A percentile compares a stretch with the other conserved stretches of the same genome.
Conservation (phyloP, 768 basidiomycete species). For the Mycena chlorophos region DNA sequence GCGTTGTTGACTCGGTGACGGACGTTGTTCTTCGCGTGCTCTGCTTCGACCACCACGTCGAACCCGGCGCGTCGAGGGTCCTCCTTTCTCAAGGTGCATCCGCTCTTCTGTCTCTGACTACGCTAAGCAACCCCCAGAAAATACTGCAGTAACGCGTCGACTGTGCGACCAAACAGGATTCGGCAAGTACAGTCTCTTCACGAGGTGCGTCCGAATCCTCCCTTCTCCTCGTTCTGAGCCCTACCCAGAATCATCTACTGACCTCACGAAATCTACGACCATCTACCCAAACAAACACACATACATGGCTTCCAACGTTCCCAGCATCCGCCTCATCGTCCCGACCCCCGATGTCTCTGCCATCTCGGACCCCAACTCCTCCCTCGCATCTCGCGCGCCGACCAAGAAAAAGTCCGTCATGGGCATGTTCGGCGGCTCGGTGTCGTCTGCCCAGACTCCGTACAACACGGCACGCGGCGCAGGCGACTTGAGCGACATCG, state of each 20-base stretch:
- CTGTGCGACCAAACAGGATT: background rate
- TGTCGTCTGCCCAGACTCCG: conserved; percentile 12
- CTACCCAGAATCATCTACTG: background rate
- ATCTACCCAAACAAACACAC: background rate
- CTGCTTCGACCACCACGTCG: too few relatives aligned
- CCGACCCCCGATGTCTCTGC: conserved; percentile 47
- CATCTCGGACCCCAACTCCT: conserved; percentile 10
- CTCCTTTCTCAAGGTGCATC: too few relatives aligned
- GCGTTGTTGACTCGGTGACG: too few relatives aligned
- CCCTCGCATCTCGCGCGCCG: conserved; percentile 22
- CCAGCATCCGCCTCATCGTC: conserved; percentile 52
- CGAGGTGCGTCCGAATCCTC: background rate
- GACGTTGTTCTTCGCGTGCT: too few relatives aligned
- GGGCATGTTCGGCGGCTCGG: conserved; percentile 38
- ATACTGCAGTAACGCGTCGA: conserved; percentile 5
- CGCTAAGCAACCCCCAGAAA: background rate
- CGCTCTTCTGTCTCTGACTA: background rate
- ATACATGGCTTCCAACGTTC: conserved; percentile 20
- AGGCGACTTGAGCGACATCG: conserved; percentile 61
- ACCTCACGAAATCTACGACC: conserved; percentile 6
- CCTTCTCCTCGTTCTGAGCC: background rate
- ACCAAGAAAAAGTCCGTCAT: conserved; percentile 54
- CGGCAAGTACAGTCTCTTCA: conserved; percentile 2
- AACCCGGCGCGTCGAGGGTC: too few relatives aligned
- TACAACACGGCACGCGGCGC: conserved; percentile 25